Percentiles rank a stretch among this genome's conserved stretches.
phyloP scores from a whole-genome alignment of 495 filamentous ascomycete species.

The Tuber umbilicatum region DNA sequence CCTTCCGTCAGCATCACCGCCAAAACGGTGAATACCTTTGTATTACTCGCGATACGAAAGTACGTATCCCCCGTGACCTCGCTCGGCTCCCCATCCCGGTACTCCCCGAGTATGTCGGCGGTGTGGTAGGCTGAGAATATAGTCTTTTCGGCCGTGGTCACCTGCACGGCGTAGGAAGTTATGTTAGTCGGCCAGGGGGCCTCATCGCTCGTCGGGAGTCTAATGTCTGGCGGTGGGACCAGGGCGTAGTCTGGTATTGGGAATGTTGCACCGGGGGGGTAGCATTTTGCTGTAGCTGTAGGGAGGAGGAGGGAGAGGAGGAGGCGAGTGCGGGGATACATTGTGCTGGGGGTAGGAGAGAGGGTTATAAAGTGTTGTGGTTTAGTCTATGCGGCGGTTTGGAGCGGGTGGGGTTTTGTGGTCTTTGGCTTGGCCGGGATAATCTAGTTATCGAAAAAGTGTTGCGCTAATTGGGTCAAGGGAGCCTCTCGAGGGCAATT shows the following conservation, averaged over 20 bases:
- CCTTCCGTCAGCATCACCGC: conserved; percentile 32
- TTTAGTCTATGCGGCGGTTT: too few species aligned
- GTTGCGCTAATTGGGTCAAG: too few species aligned
- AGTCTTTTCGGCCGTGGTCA: not conserved
- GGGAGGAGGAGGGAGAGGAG: not conserved
- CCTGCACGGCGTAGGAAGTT: conserved; percentile 1
- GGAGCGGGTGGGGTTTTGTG: not conserved
- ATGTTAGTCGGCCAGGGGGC: not conserved
- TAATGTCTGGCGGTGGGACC: not conserved
- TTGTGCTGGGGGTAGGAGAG: not conserved
- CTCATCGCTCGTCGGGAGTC: not conserved
- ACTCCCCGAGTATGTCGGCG: not conserved
- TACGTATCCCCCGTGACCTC: conserved; percentile 35
- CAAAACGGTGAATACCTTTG: conserved; percentile 41
- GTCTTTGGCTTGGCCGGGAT: not conserved
- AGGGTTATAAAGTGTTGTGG: too few species aligned
- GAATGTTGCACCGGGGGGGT: not conserved
- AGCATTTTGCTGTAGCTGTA: not conserved
- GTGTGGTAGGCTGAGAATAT: not conserved
- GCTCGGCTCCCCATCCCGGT: conserved; percentile 2
- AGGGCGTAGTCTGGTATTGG: not conserved
- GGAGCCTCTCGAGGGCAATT: too few species aligned
- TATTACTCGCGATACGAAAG: conserved; percentile 42
- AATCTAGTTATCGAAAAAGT: not conserved
- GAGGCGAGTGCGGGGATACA: not conserved